Evolutionary conservation across 257 asterid species (phyloP), one percentile per base, ranked within the genome.

Genomic region (Sherardia arvensis): DNA sequence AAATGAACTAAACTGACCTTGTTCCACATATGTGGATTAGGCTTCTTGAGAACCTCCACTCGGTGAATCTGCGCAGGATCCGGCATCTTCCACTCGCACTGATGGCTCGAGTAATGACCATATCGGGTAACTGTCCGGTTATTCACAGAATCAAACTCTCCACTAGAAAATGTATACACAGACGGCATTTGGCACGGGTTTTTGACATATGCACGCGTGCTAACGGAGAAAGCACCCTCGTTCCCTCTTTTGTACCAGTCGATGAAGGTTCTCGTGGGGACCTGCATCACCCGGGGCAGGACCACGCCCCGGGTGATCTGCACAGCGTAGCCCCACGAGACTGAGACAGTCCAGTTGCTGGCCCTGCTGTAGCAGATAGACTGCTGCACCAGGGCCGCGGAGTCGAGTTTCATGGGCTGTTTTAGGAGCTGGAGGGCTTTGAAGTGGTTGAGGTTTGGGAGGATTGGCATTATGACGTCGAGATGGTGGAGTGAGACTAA

Each of bases 401-500:
- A 74, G 53, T 79, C 85, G 1, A 76, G 76, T 26, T 58, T 30
- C 53, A 74, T 70, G 17, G 85, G 66, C 38, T 18, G 29, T 5
- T 59, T 65, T 4, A 82, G 79, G 1, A 56, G 70, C 28, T 51
- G 17, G 5, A 82, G 53, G 8, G 85, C 76, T 33, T 79, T 34
- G 43, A 66, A 26, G 28, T 63, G 76, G 76, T 48, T 67, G 22
- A 65, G n/a, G 8, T 77, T 59, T 1, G 85, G 85, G 67, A 77
- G 74, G 3, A 82, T 77, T 32, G 84, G 82, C 61, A 79, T 65
- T 22, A 82, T 66, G 38, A 79, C 67, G 36, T 82, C 85, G 5
- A 79, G 81, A 61, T 82, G 85, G 67, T 82, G 87, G 29, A 82
- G 74, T 0, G 87, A 76, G 28, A 82, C 73, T 33, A 82, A 26